These are phyloP conservation scores for Aspergillus arachidicola DNA, from an alignment of 2,329 filamentous ascomycete species.

Conservation along the genomic window DNA sequence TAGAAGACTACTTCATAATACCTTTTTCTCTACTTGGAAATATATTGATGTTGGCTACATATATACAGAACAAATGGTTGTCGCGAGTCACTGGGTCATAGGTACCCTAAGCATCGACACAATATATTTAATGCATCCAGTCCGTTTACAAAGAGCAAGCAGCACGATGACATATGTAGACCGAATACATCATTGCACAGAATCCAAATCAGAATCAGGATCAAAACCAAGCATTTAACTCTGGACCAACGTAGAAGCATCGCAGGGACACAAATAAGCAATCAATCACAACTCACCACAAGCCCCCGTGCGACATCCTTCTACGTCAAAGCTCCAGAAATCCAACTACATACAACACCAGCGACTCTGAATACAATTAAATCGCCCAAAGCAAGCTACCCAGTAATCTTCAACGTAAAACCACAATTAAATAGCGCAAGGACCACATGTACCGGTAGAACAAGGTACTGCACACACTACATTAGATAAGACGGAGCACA, in stretches of 20 bases:
- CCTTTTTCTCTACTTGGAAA: neutral
- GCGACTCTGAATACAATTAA: neutral
- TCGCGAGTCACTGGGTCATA: neutral
- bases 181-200: neutral
- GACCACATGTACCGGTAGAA: neutral
- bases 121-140: neutral
- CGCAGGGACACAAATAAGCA: neutral
- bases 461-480: neutral
- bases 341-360: neutral
- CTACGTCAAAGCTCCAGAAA: neutral
- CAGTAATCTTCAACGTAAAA: neutral
- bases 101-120: neutral
- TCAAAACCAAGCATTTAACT: neutral
- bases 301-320: neutral
- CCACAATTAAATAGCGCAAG: neutral
- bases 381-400: neutral
- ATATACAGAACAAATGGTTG: neutral
- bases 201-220: neutral
- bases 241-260: neutral
- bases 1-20: neutral
- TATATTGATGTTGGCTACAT: neutral
- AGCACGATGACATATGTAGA: neutral
- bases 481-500: constrained; percentile 11
- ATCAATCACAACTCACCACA: neutral
- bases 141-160: neutral